Conservation (phyloP, 2,329 filamentous ascomycete genomes). For the Paecilomyces niveus region DNA sequence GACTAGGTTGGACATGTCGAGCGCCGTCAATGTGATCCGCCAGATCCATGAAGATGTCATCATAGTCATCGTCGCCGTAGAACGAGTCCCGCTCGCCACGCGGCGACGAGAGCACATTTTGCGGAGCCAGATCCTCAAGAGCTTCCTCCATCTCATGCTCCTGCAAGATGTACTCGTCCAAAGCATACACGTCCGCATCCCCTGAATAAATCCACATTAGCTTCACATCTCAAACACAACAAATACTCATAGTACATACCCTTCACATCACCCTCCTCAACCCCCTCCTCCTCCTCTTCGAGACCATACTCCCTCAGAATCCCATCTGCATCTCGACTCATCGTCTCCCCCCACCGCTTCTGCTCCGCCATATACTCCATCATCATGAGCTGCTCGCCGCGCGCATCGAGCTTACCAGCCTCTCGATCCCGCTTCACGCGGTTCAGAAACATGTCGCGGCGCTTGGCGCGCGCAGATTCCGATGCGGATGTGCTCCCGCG, state of each 20-base stretch:
- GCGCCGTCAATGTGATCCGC: slow-evolving; percentile 39
- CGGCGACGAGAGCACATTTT: background rate
- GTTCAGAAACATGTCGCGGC: slow-evolving; percentile 35
- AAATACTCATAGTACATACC: slow-evolving; percentile 3
- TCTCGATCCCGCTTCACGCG: slow-evolving; percentile 34
- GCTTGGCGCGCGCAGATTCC: slow-evolving; percentile 23
- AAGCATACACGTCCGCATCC: slow-evolving; percentile 19
- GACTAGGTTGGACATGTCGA: slow-evolving; percentile 10
- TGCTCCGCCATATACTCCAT: slow-evolving; percentile 35
- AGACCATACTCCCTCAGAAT: slow-evolving; percentile 10
- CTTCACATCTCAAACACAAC: slow-evolving; percentile 2
- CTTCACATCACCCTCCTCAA: slow-evolving; percentile 18
- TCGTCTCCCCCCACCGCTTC: slow-evolving; percentile 31
- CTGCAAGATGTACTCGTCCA: slow-evolving; percentile 30
- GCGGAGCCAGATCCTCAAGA: slow-evolving; percentile 10
- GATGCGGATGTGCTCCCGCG: slow-evolving; percentile 12
- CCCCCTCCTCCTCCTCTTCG: slow-evolving; percentile 9
- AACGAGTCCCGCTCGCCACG: slow-evolving; percentile 11
- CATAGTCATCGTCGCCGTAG: slow-evolving; percentile 53
- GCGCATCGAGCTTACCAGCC: slow-evolving; percentile 29
- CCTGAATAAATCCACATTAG: slow-evolving; percentile 8
- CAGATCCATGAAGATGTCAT: slow-evolving; percentile 59
- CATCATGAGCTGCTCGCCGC: slow-evolving; percentile 36
- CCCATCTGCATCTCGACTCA: slow-evolving; percentile 25
- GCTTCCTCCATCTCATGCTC: slow-evolving; percentile 27